phyloP scores from a whole-genome alignment of 2,329 filamentous ascomycete genomes.

The Aspergillus amoenus region DNA sequence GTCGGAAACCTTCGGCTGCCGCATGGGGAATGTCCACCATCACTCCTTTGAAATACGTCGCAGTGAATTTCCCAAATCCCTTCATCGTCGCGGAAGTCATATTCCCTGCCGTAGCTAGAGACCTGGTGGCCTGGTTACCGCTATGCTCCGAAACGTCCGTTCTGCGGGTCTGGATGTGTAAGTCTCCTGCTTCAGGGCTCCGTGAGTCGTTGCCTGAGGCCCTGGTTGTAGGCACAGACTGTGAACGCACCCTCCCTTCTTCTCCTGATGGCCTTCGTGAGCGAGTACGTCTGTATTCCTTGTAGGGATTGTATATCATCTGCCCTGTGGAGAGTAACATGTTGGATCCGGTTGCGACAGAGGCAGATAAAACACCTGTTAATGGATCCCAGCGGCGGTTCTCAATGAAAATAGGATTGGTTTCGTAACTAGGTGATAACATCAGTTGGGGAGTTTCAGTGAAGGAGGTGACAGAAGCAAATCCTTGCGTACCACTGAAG shows the following conservation, averaged over 20 bases:
- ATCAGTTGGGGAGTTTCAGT: not conserved
- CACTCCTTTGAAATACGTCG: constrained; percentile 30
- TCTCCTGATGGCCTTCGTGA: not conserved
- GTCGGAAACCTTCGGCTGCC: constrained; percentile 35
- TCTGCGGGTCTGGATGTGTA: not conserved
- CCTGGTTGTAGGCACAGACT: not conserved
- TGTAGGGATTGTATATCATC: constrained; percentile 30
- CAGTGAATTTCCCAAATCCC: constrained; percentile 26
- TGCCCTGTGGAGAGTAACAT: constrained; percentile 26
- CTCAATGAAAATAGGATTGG: constrained; percentile 33
- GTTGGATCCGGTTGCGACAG: constrained; percentile 25
- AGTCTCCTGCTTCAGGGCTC: not conserved
- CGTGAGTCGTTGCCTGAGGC: not conserved
- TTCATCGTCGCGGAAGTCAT: constrained; percentile 20
- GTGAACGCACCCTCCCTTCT: not conserved
- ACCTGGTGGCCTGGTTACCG: not conserved
- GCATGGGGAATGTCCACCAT: constrained; percentile 40
- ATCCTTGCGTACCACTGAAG: constrained; percentile 20
- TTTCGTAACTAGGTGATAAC: constrained; percentile 19
- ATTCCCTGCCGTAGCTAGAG: constrained; percentile 4
- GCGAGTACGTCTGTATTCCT: constrained; percentile 19
- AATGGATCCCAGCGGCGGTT: constrained; percentile 37
- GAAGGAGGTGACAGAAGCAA: not conserved
- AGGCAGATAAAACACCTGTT: constrained; percentile 27
- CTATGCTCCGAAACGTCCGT: not conserved